Evolutionary conservation across 768 basidiomycete species (phyloP), one percentile per base, ranked within the genome.

Genomic region (Tricholoma sp.): DNA sequence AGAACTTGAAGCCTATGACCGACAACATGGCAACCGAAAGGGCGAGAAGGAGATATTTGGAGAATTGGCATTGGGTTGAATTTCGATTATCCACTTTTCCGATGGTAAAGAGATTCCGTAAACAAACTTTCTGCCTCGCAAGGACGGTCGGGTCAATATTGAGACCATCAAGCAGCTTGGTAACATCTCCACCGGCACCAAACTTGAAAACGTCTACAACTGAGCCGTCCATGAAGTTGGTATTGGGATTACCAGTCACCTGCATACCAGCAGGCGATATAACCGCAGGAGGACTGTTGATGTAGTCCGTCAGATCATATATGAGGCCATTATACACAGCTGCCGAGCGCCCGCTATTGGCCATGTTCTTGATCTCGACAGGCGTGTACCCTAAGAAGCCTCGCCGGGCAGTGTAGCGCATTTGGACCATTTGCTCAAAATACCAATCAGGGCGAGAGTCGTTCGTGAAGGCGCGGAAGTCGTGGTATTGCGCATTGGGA

Each of bases 381-480:
- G 86, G 84, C 0, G 90, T 90, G 66, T 83, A 88, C 0, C 94
- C 96, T 51, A 96, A 66, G 68, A 95, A 98, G 0, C 97, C 97
- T 39, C 85, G 81, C 37, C 96, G 89, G 63, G 84, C 84, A 53
- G 84, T 87, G 77, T 88, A 97, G 6, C 97, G 89, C 88, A 99
- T 88, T 66, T 82, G 70, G 2, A 91, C 89, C 97, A 99, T 98
- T 57, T 77, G 79, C 73, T 98, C 89, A 61, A 90, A 94, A 70
- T 98, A 99, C 97, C 97, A 99, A 67, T 99, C 97, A 0, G 97
- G 96, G 8, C 97, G 84, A 0, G 89, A 88, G 65, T 98, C 96
- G 57, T 86, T 89, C 34, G 86, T 88, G 66, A 78, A 86, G 0
- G 86, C 87, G 15, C 96, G 89, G 83, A 99, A 99, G 68, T 99